A percentile compares a stretch with the other conserved stretches of the same genome.
These are phyloP conservation scores for Termitomyces sp. DNA, from an alignment of 768 basidiomycete genomes.

Conservation along the genomic window DNA sequence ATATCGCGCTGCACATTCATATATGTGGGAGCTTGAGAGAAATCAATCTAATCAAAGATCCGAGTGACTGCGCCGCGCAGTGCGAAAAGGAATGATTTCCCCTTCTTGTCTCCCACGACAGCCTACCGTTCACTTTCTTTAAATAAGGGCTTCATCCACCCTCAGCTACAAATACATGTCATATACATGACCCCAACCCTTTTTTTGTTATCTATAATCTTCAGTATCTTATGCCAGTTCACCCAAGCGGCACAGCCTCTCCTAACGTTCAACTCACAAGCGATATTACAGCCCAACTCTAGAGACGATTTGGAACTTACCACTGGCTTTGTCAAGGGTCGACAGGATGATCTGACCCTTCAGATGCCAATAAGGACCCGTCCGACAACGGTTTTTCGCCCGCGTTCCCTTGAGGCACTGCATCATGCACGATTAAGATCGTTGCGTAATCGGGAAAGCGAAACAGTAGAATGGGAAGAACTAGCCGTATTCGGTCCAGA, in stretches of 20 bases:
- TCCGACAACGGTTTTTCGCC: constrained; percentile 59
- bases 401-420: constrained; percentile 46
- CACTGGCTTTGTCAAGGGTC: not conserved
- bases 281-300: constrained; percentile 8
- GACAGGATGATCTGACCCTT: not conserved
- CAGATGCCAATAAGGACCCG: constrained; percentile 35
- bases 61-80: too few relatives aligned
- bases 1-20: too few relatives aligned
- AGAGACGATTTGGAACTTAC: constrained; percentile 4
- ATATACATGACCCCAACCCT: constrained; percentile 9
- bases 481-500: constrained; percentile 71
- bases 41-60: not conserved
- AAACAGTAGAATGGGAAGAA: constrained; percentile 64
- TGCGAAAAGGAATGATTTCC: not conserved
- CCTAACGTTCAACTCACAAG: constrained; percentile 13
- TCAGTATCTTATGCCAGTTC: not conserved
- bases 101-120: not conserved
- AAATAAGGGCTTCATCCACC: not conserved
- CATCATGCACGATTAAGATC: constrained; percentile 54
- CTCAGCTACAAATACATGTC: constrained; percentile 10
- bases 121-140: not conserved
- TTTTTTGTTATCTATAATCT: constrained; percentile 1
- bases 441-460: constrained; percentile 43
- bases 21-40: too few relatives aligned
- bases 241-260: constrained; percentile 1